These are phyloP conservation scores for Roridomyces roridus DNA, from an alignment of 768 basidiomycete genomes.

Conservation along the genomic window DNA sequence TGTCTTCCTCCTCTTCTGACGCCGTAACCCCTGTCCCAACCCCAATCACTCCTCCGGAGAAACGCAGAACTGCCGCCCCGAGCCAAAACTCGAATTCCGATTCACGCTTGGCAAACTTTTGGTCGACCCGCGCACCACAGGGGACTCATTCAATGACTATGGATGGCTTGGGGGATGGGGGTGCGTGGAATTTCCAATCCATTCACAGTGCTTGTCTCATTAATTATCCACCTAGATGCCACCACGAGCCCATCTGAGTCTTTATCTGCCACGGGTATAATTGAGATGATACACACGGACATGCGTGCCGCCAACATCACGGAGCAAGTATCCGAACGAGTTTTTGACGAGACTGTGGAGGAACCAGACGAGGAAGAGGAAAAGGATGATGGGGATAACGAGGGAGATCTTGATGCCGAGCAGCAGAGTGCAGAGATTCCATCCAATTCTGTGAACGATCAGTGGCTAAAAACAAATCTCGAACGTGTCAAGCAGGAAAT, in stretches of 20 bases:
- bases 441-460: background rate
- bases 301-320: background rate
- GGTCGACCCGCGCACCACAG: no score
- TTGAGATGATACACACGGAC: background rate
- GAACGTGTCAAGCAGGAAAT: slow-evolving; percentile 8
- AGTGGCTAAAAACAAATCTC: slow-evolving; percentile 6
- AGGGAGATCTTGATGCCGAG: background rate
- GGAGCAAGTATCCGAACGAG: background rate
- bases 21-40: no score
- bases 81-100: no score
- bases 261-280: background rate
- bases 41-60: no score
- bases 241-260: background rate
- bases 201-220: background rate
- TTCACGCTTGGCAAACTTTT: no score
- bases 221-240: background rate
- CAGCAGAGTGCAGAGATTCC: background rate
- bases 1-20: no score
- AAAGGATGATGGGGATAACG: slow-evolving; percentile 4
- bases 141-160: no score
- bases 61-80: no score
- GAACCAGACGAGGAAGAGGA: slow-evolving; percentile 11
- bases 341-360: slow-evolving; percentile 1
- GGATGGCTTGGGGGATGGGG: no score
- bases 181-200: no score